A percentile compares a stretch with the other conserved stretches of the same genome.
Conservation (phyloP, 2,329 filamentous ascomycete genomes). For the Dactylellina haptotyla region DNA sequence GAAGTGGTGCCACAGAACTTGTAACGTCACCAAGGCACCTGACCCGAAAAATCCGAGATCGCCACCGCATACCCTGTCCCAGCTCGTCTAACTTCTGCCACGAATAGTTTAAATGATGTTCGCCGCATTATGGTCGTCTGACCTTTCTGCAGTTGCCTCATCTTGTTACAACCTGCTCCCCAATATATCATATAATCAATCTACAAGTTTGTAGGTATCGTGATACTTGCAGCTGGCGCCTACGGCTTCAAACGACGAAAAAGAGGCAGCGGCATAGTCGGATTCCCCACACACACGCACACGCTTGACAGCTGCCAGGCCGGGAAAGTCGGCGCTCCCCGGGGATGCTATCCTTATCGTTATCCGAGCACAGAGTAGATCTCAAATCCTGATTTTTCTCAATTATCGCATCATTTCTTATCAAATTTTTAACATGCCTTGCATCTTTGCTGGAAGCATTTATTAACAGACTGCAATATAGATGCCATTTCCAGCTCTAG, state of each 20-base stretch:
- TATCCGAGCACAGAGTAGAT: background rate
- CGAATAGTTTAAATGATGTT: constrained; percentile 25
- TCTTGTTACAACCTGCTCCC: background rate
- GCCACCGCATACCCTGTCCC: constrained; percentile 1
- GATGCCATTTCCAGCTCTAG: background rate
- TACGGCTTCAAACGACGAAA: background rate
- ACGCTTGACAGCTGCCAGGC: background rate
- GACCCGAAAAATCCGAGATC: constrained; percentile 17
- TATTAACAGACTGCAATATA: constrained; percentile 29
- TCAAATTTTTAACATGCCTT: background rate
- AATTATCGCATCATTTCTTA: background rate
- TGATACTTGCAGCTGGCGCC: background rate
- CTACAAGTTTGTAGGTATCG: background rate
- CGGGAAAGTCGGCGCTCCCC: background rate
- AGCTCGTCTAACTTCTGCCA: constrained; percentile 4
- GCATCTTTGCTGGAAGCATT: background rate
- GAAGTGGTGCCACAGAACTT: constrained; percentile 26
- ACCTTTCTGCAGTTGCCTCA: constrained; percentile 38
- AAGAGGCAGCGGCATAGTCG: background rate
- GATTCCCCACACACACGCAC: background rate
- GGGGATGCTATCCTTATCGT: background rate
- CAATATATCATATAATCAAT: background rate
- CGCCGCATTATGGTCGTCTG: constrained; percentile 45
- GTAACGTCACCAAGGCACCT: constrained; percentile 37
- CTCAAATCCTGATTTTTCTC: constrained; percentile 30